phyloP scores from a whole-genome alignment of 768 basidiomycete species.

The Xanthoconium purpureum region DNA sequence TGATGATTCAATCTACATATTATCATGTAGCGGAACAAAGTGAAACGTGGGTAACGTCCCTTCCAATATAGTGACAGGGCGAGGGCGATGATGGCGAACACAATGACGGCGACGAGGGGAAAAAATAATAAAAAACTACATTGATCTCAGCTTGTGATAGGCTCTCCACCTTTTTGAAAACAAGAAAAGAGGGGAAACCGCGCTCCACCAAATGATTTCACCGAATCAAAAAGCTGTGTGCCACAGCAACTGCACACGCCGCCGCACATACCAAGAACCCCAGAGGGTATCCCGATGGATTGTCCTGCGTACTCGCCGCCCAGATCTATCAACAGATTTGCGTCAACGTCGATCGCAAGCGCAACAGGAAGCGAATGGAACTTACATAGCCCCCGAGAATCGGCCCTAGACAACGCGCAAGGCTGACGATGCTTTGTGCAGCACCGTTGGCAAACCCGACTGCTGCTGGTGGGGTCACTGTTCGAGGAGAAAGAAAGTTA shows the following conservation, averaged over 20 bases:
- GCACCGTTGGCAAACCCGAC: slow-evolving; percentile 93
- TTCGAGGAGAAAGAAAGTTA: background rate
- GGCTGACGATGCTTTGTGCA: slow-evolving; percentile 92
- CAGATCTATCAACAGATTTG: slow-evolving; percentile 50
- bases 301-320: slow-evolving; percentile 65
- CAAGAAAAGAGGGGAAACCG: background rate
- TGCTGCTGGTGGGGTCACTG: slow-evolving; percentile 88
- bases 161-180: background rate
- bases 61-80: too few species aligned
- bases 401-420: slow-evolving; percentile 88
- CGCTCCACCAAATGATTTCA: slow-evolving; percentile 44
- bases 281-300: slow-evolving; percentile 68
- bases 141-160: too few species aligned
- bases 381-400: slow-evolving; percentile 77
- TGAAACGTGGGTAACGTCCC: too few species aligned
- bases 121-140: too few species aligned
- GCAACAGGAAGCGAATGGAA: background rate
- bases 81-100: too few species aligned
- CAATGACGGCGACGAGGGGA: too few species aligned
- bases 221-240: slow-evolving; percentile 74
- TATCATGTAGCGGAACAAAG: background rate
- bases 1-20: background rate
- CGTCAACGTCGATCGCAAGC: background rate
- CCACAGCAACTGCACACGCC: slow-evolving; percentile 58
- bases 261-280: slow-evolving; percentile 68